Conservation (phyloP, 2,329 filamentous ascomycete species). For the Monosporascus sp. region DNA sequence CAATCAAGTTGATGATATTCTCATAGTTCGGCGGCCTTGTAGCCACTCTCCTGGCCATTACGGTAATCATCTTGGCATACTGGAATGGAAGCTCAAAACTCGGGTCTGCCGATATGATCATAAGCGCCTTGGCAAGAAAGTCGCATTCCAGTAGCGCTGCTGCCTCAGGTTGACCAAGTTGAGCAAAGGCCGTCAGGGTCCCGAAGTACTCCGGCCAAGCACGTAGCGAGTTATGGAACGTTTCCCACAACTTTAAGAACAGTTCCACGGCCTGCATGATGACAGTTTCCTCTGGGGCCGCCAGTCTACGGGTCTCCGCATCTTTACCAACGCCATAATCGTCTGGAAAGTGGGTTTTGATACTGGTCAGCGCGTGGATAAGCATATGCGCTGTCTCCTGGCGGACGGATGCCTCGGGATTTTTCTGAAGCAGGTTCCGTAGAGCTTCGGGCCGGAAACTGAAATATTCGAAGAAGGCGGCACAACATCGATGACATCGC, state of each 20-base stretch:
- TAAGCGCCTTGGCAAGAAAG: slow-evolving; percentile 53
- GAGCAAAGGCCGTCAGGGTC: slow-evolving; percentile 61
- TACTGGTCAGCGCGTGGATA: slow-evolving; percentile 43
- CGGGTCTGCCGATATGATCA: slow-evolving; percentile 56
- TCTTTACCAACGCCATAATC: slow-evolving; percentile 37
- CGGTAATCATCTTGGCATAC: slow-evolving; percentile 49
- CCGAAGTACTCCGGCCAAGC: slow-evolving; percentile 76
- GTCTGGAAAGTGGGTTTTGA: slow-evolving; percentile 43
- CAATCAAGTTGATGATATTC: slow-evolving; percentile 45
- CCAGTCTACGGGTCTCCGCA: slow-evolving; percentile 25
- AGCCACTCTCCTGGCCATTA: slow-evolving; percentile 43
- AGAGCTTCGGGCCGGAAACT: slow-evolving; percentile 48
- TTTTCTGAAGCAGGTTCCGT: slow-evolving; percentile 60
- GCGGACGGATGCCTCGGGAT: slow-evolving; percentile 52
- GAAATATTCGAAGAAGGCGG: slow-evolving; percentile 58
- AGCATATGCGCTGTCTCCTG: slow-evolving; percentile 46
- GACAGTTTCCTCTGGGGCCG: slow-evolving; percentile 23
- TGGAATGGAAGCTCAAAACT: slow-evolving; percentile 45
- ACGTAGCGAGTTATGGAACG: slow-evolving; percentile 55
- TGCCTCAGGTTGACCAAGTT: slow-evolving; percentile 54
- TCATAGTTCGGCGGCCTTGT: slow-evolving; percentile 50
- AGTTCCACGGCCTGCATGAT: slow-evolving; percentile 37
- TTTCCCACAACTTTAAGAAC: slow-evolving; percentile 53
- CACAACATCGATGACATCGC: slow-evolving; percentile 49
- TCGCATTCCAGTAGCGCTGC: slow-evolving; percentile 53